Conservation (phyloP, 345 rosid species). For the Gossypium turneri region DNA sequence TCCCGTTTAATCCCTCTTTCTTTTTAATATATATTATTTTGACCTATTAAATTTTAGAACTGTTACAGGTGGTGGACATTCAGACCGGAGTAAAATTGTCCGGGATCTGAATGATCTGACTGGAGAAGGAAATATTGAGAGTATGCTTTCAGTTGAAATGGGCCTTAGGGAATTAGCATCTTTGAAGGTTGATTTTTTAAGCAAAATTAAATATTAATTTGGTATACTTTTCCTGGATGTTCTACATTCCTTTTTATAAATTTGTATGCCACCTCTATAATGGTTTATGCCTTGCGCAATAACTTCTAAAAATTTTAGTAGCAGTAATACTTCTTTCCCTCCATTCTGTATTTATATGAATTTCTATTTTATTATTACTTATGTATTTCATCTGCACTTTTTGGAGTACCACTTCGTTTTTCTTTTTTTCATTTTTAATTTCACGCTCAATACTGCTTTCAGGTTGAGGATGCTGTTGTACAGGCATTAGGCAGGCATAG, state of each 20-base stretch:
- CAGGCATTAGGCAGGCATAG: constrained; percentile 63
- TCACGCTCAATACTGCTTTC: constrained; percentile 13
- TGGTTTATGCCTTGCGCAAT: neutral
- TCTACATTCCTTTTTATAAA: neutral
- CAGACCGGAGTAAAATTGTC: constrained; percentile 47
- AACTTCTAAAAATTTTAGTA: neutral
- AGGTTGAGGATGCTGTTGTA: constrained; percentile 92
- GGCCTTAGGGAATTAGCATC: constrained; percentile 88
- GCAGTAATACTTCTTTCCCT: neutral
- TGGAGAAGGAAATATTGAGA: constrained; percentile 98
- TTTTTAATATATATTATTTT: neutral
- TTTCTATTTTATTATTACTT: neutral
- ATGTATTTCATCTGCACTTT: constrained; percentile 5
- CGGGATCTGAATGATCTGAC: constrained; percentile 70
- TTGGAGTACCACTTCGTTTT: neutral
- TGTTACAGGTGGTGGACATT: constrained; percentile 45
- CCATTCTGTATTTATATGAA: neutral
- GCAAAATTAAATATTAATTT: neutral
- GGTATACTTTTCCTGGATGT: neutral
- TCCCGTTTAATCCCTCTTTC: neutral
- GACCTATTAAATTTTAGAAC: constrained; percentile 8
- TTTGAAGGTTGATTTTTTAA: constrained; percentile 55
- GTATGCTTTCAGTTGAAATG: constrained; percentile 98
- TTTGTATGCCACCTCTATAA: neutral
- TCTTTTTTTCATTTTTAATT: neutral